Evolutionary conservation across 768 basidiomycete species (phyloP), one percentile per base, ranked within the genome.

Genomic region (Pseudohyphozyma bogoriensis): DNA sequence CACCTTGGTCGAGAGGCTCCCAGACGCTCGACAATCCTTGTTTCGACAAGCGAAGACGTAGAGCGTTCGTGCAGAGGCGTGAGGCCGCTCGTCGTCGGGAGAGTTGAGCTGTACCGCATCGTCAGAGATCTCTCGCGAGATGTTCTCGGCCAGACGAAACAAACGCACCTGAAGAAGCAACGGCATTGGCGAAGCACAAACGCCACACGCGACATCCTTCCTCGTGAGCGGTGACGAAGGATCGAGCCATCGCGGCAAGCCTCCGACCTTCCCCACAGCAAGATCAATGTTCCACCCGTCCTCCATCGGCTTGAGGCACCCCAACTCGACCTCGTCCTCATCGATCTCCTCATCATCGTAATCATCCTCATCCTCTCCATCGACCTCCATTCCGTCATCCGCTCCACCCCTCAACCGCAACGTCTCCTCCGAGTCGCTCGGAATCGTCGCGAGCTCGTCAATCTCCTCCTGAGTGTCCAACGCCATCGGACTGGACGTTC

Each of bases 271-370:
- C 9, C 68, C 68, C 4, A 69, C 65, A 6, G 55, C 63, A 26
- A 47, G 58, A 46, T 67, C 68, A 15, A 69, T 54, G 54, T 69
- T 59, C 63, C 63, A 69, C 4, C 45, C 60, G 16, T 60, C 83
- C 81, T 28, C 80, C 79, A 68, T 76, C 73, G 36, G 81, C 80
- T 39, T 83, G 82, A 4, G 31, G 6, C 64, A 47, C 0, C 68
- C 68, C 4, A 69, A 52, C 51, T 81, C 68, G 37, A 69, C 69
- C 36, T 68, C 66, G 37, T 69, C 82, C 22, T 82, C 82, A 5
- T 82, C 80, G 11, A 80, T 80, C 2, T 78, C 79, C 26, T 77
- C 76, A 2, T 77, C 79, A 37, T 66, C 61, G n/a, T 61, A 54
- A 1, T 62, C 60, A 13, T 33, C n/a, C 36, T 58, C 58, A 2